Conservation (phyloP, 2,329 filamentous ascomycete genomes). For the Dothiorella sarmentorum region DNA sequence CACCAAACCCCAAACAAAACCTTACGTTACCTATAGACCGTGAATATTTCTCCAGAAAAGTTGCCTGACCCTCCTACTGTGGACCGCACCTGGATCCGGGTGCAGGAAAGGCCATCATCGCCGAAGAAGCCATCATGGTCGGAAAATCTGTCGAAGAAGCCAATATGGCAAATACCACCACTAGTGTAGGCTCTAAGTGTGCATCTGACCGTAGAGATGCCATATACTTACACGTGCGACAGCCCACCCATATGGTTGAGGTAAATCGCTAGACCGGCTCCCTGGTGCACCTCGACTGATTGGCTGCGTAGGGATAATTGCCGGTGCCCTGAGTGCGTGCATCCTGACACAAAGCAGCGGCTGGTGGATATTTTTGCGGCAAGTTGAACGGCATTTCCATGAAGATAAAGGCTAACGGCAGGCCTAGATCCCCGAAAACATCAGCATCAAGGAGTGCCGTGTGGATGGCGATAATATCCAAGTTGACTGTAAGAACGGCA, state of each 20-base stretch:
- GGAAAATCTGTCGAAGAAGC: no score
- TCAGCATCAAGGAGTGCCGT: slow-evolving; percentile 25
- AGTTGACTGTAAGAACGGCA: slow-evolving; percentile 27
- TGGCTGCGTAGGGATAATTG: slow-evolving; percentile 63
- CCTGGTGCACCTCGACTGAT: not conserved
- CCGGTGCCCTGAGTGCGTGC: slow-evolving; percentile 63
- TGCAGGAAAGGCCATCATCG: no score
- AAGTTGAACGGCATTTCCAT: no score
- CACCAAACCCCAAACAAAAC: no score
- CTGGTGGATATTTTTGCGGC: slow-evolving; percentile 65
- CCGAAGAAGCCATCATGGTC: no score
- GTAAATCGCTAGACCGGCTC: not conserved
- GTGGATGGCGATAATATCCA: slow-evolving; percentile 20
- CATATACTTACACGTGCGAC: not conserved
- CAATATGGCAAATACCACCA: not conserved
- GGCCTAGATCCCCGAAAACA: slow-evolving; percentile 29
- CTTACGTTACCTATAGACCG: no score
- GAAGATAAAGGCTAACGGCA: not conserved
- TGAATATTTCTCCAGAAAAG: no score
- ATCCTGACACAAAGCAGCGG: slow-evolving; percentile 67
- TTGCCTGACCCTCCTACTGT: no score
- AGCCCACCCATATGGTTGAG: slow-evolving; percentile 10
- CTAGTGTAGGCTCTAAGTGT: no score
- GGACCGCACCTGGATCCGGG: no score
- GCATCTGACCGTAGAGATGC: no score